Evolutionary conservation across 495 filamentous ascomycete genomes (phyloP).

Genomic region (Penicillium herquei): DNA sequence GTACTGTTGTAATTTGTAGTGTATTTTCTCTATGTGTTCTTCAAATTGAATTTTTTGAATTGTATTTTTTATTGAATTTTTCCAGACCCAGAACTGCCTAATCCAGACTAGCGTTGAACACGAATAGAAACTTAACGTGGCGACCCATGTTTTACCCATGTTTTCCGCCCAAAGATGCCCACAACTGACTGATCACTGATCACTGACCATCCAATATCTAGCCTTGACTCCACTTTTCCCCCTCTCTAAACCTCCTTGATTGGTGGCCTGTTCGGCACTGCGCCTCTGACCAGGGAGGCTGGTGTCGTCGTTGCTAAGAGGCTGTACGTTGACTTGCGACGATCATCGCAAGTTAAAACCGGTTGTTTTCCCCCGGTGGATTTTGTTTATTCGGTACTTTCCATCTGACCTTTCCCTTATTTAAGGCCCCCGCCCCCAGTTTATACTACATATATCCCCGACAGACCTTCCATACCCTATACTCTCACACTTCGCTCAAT

Average conservation of each 20-base stretch:
- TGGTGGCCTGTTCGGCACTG: constrained; percentile 6
- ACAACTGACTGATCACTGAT: too few relatives aligned
- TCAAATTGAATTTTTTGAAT: too few relatives aligned
- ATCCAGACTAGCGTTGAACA: constrained; percentile 16
- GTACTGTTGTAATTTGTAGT: too few relatives aligned
- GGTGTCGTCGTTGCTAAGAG: constrained; percentile 14
- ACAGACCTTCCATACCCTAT: too few relatives aligned
- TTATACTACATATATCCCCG: too few relatives aligned
- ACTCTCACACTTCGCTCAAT: too few relatives aligned
- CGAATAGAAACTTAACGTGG: constrained; percentile 32
- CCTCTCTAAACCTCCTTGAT: constrained; percentile 6
- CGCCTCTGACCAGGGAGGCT: constrained; percentile 25
- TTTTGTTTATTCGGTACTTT: neutral
- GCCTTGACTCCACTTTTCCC: neutral
- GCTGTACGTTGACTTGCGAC: constrained; percentile 6
- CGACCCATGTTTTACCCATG: neutral
- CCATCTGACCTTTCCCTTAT: neutral
- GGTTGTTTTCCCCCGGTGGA: neutral
- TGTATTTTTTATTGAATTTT: too few relatives aligned
- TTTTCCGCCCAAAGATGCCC: too few relatives aligned
- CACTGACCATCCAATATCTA: too few relatives aligned
- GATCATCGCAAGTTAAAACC: constrained; percentile 18
- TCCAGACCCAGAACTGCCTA: neutral
- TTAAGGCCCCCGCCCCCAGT: neutral
- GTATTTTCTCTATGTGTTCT: too few relatives aligned